These are phyloP conservation scores for Mucor sp. DNA, from an alignment of 371 early-diverging fungal species.

Conservation along the genomic window DNA sequence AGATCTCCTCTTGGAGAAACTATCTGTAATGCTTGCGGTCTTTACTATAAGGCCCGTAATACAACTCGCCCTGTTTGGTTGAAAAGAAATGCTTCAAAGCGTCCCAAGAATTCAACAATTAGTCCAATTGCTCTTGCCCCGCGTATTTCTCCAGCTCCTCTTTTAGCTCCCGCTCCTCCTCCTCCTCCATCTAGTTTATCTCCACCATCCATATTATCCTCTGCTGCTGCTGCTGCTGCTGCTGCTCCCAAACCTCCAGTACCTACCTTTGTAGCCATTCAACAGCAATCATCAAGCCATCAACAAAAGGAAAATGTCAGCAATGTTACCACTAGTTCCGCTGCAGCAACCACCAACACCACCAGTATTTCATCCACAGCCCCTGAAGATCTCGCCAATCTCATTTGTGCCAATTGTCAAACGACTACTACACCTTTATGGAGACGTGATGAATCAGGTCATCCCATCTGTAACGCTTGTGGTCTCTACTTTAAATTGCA, in stretches of 20 bases:
- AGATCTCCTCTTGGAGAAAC: constrained; percentile 79
- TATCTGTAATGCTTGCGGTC: constrained; percentile 94
- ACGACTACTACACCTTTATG: constrained; percentile 83
- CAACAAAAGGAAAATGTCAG: neutral
- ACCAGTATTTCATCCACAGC: neutral
- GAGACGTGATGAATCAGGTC: constrained; percentile 72
- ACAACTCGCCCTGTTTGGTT: constrained; percentile 81
- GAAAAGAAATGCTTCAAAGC: constrained; percentile 58
- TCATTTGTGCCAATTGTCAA: constrained; percentile 72
- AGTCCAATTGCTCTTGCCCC: constrained; percentile 24
- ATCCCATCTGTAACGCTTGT: constrained; percentile 81
- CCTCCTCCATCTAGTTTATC: neutral
- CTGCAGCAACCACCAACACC: neutral
- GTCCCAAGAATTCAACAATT: constrained; percentile 8
- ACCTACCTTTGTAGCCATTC: neutral
- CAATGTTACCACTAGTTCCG: neutral
- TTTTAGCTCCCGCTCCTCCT: constrained; percentile 36
- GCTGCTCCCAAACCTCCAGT: neutral
- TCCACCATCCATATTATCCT: constrained; percentile 6
- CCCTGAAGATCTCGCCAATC: constrained; percentile 8
- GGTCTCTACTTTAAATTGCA: constrained; percentile 81
- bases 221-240: neutral
- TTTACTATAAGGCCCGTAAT: constrained; percentile 82
- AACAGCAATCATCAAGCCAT: neutral
- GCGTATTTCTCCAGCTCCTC: constrained; percentile 28